phyloP scores from a whole-genome alignment of 2,329 filamentous ascomycete species.

The Clonostachys sp. region DNA sequence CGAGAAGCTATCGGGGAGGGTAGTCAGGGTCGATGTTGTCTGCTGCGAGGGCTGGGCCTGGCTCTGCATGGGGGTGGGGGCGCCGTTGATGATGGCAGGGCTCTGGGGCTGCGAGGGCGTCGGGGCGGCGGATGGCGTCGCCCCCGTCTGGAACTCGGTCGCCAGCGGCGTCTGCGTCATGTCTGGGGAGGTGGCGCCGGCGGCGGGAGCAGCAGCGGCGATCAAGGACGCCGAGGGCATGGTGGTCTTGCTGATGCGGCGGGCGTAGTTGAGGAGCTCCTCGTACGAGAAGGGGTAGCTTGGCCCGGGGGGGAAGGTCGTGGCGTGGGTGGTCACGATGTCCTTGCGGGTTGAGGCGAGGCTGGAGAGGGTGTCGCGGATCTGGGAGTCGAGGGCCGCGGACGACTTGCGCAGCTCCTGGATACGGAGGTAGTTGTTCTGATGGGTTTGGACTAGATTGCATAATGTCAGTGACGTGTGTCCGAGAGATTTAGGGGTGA shows the following conservation, averaged over 20 bases:
- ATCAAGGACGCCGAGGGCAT: constrained; percentile 58
- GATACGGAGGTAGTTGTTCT: constrained; percentile 68
- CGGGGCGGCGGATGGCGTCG: constrained; percentile 15
- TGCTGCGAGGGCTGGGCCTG: constrained; percentile 18
- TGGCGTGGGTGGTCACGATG: constrained; percentile 59
- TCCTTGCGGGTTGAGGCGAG: constrained; percentile 71
- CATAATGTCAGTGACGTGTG: background rate
- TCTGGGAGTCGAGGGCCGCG: constrained; percentile 62
- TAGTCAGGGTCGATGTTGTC: constrained; percentile 24
- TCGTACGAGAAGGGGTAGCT: constrained; percentile 60
- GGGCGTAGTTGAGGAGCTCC: constrained; percentile 73
- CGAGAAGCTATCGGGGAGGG: constrained; percentile 42
- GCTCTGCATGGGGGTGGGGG: constrained; percentile 5
- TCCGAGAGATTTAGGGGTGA: no score
- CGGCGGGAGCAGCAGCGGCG: constrained; percentile 17
- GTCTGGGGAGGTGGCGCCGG: constrained; percentile 17
- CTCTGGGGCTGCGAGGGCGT: constrained; percentile 25
- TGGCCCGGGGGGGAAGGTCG: constrained; percentile 44
- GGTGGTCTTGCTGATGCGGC: constrained; percentile 75
- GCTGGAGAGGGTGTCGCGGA: constrained; percentile 64
- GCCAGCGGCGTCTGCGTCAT: constrained; percentile 18
- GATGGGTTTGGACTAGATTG: constrained; percentile 62
- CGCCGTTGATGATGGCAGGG: constrained; percentile 26
- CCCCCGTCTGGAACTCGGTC: constrained; percentile 2
- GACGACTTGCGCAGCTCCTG: constrained; percentile 63